These are phyloP conservation scores for Colletotrichum phormii DNA, from an alignment of 2,329 filamentous ascomycete genomes.

Conservation along the genomic window DNA sequence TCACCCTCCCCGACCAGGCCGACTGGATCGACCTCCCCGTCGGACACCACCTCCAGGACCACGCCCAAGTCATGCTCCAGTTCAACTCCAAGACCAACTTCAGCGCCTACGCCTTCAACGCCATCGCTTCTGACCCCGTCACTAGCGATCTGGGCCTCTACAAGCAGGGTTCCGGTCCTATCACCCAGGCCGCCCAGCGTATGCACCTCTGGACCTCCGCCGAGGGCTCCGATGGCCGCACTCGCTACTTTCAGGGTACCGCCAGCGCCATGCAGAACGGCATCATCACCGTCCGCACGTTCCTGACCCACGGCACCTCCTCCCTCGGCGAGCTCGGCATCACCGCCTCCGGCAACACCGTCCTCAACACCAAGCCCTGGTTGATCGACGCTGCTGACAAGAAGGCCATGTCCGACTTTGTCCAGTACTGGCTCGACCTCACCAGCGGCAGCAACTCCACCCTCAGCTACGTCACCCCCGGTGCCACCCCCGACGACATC, in stretches of 20 bases:
- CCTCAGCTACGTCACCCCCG: slow-evolving; percentile 23
- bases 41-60: slow-evolving; percentile 68
- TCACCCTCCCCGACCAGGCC: slow-evolving; percentile 60
- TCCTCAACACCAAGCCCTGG: slow-evolving; percentile 39
- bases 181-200: slow-evolving; percentile 41
- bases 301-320: slow-evolving; percentile 42
- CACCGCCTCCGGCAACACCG: slow-evolving; percentile 39
- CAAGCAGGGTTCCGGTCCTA: slow-evolving; percentile 38
- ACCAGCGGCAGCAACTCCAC: slow-evolving; percentile 31
- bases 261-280: slow-evolving; percentile 36
- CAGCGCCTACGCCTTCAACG: slow-evolving; percentile 35
- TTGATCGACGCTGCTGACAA: slow-evolving; percentile 40
- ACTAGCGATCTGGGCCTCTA: slow-evolving; percentile 37
- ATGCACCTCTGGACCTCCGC: slow-evolving; percentile 41
- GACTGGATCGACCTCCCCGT: slow-evolving; percentile 70
- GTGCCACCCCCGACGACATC: slow-evolving; percentile 30
- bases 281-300: slow-evolving; percentile 37
- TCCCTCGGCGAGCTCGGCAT: slow-evolving; percentile 41
- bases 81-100: slow-evolving; percentile 38
- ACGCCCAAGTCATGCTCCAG: slow-evolving; percentile 47
- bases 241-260: slow-evolving; percentile 42
- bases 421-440: slow-evolving; percentile 35
- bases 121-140: slow-evolving; percentile 31
- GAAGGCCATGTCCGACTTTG: slow-evolving; percentile 35
- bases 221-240: slow-evolving; percentile 39